Percentiles rank a stretch among this genome's conserved stretches.
phyloP scores from a whole-genome alignment of 352 stramenopile genomes.

The Pythium angustatum region DNA sequence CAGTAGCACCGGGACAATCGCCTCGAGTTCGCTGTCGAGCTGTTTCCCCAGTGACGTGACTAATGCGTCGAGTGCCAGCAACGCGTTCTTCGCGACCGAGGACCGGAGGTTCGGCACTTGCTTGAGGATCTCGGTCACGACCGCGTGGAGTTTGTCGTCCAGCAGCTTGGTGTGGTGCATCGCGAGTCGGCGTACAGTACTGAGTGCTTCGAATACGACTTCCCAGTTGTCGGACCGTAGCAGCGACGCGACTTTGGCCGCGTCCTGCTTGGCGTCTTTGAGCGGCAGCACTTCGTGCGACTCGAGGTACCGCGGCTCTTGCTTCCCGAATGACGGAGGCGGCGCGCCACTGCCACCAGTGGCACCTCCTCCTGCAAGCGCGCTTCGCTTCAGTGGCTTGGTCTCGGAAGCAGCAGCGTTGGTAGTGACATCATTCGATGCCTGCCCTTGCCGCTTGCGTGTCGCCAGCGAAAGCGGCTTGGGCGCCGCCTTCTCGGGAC shows the following conservation, averaged over 20 bases:
- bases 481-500: background rate
- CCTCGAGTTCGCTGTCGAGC: constrained; percentile 66
- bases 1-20: constrained; percentile 57
- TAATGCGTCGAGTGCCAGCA: constrained; percentile 68
- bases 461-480: constrained; percentile 12
- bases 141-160: constrained; percentile 44
- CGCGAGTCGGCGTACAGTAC: constrained; percentile 52
- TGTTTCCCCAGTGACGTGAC: constrained; percentile 41
- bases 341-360: background rate
- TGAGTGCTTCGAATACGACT: constrained; percentile 65
- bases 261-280: constrained; percentile 55
- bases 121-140: constrained; percentile 52
- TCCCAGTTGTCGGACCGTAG: constrained; percentile 60
- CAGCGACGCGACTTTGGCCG: constrained; percentile 37
- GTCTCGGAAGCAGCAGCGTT: background rate
- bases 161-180: constrained; percentile 49
- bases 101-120: constrained; percentile 75
- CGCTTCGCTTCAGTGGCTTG: constrained; percentile 11
- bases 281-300: constrained; percentile 59
- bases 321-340: constrained; percentile 29
- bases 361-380: too few relatives aligned
- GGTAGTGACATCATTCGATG: background rate
- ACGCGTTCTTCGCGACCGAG: constrained; percentile 73
- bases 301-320: constrained; percentile 71
- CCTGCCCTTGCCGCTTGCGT: constrained; percentile 12